Percentiles rank a stretch among this genome's conserved stretches.
These are phyloP conservation scores for Boletellus deceptivus DNA, from an alignment of 1,284 basidiomycete species.

Conservation along the genomic window DNA sequence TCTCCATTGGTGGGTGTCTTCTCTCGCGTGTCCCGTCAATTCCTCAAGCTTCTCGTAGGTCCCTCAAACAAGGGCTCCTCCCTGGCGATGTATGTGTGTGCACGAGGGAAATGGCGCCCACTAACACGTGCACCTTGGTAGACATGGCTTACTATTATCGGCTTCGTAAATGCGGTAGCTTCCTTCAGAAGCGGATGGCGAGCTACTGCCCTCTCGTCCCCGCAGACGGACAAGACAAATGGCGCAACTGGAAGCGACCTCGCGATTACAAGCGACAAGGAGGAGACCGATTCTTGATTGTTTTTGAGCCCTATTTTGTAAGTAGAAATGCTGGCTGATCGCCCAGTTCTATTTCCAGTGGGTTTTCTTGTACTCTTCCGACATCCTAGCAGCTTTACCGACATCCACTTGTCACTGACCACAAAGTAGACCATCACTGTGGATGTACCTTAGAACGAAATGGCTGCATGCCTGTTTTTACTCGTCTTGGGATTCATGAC, in stretches of 20 bases:
- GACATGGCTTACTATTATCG: constrained; percentile 63
- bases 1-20: constrained; percentile 70
- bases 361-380: neutral
- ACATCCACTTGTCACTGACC: neutral
- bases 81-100: constrained; percentile 52
- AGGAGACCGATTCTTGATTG: constrained; percentile 8
- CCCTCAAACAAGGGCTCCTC: constrained; percentile 63
- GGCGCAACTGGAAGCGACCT: constrained; percentile 6
- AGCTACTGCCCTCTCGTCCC: constrained; percentile 55
- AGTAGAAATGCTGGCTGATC: neutral
- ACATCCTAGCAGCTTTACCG: neutral
- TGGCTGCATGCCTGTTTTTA: neutral
- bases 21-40: neutral
- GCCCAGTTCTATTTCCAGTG: neutral
- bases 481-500: neutral
- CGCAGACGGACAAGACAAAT: neutral
- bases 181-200: constrained; percentile 75
- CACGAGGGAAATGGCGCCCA: neutral
- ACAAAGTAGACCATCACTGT: neutral
- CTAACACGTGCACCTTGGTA: constrained; percentile 27
- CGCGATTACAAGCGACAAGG: constrained; percentile 9
- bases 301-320: neutral
- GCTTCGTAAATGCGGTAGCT: constrained; percentile 59
- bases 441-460: neutral
- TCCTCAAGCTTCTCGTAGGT: constrained; percentile 44